Conservation (phyloP, 1,284 basidiomycete genomes). For the Inonotus hispidus region DNA sequence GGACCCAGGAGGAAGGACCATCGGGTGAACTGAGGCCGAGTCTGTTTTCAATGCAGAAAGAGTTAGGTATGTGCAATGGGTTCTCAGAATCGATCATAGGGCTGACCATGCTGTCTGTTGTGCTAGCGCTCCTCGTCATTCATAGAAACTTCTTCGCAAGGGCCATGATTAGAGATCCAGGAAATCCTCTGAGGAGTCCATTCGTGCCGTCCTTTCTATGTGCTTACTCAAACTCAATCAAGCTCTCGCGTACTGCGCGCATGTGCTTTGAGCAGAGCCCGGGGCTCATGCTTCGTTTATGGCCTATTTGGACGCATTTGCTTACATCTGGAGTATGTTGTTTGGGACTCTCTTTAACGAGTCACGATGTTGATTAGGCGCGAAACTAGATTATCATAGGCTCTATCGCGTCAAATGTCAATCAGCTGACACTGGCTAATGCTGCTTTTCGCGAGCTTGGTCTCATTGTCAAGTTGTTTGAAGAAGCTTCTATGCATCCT, state of each 20-base stretch:
- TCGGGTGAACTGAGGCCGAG: background rate
- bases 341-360: background rate
- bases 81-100: background rate
- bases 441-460: conserved; percentile 28
- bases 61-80: conserved; percentile 4
- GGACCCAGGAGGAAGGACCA: background rate
- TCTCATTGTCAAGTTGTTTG: conserved; percentile 26
- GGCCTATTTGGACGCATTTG: conserved; percentile 35
- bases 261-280: background rate
- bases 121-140: conserved; percentile 12
- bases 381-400: conserved; percentile 20
- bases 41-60: conserved; percentile 2
- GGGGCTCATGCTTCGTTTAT: conserved; percentile 26
- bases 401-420: conserved; percentile 19
- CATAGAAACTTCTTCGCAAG: conserved; percentile 18
- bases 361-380: conserved; percentile 2
- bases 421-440: conserved; percentile 25
- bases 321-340: conserved; percentile 35
- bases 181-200: conserved; percentile 16
- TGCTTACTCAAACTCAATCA: conserved; percentile 14
- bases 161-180: conserved; percentile 14
- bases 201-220: conserved; percentile 16
- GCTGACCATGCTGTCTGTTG: background rate
- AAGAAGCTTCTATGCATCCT: conserved; percentile 19
- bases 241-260: conserved; percentile 1